Base-by-base conservation (phyloP, 2,329 filamentous ascomycete species). In the Helminthosporium solani region DNA sequence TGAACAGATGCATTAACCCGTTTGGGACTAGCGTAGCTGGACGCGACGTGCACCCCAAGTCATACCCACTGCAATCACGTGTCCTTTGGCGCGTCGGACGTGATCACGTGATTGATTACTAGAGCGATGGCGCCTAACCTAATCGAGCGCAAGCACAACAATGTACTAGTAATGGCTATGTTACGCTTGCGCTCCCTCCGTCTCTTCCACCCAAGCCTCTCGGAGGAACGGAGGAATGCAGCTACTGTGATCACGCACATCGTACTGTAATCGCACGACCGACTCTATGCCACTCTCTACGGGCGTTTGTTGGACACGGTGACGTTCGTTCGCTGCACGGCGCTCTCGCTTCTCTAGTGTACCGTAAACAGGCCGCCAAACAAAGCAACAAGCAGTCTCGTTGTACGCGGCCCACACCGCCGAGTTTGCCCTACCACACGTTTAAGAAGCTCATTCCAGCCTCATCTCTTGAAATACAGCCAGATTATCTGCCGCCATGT, bases 301-400 rank as follows among this genome's bases (percentile, higher is more conserved):
- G 43, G 43, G 9, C 21, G 14, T 19, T 33, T 25, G 20, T 19
- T 23, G 21, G 30, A 15, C 43, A 38, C 36, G 16, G 33, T 46
- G 27, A 46, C 42, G 25, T 42, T 39, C 25, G 20, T 37, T 21
- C 33, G 47, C 45, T 25, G 41, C 40, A 28, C 18, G 33, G 18
- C 28, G 46, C 59, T 40, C 47, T 63, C 54, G 51, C 52, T 59
- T 53, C 34, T 49, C 15, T 30, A 41, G 42, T 30, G 62, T 30
- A 41, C 41, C 27, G 62, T 68, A 68, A 70, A 68, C 64, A 67
- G 66, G 44, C 51, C 46, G 46, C 59, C 57, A 67, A 69, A 67
- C 64, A 67, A 62, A 52, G 21, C 42, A 30, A 37, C 56, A n/a
- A n/a, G n/a, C 23, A 23, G 44, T 28, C 37, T 35, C 42, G 28